These are phyloP conservation scores for Populus tremula DNA, from an alignment of 345 rosid genomes.

Conservation along the genomic window DNA sequence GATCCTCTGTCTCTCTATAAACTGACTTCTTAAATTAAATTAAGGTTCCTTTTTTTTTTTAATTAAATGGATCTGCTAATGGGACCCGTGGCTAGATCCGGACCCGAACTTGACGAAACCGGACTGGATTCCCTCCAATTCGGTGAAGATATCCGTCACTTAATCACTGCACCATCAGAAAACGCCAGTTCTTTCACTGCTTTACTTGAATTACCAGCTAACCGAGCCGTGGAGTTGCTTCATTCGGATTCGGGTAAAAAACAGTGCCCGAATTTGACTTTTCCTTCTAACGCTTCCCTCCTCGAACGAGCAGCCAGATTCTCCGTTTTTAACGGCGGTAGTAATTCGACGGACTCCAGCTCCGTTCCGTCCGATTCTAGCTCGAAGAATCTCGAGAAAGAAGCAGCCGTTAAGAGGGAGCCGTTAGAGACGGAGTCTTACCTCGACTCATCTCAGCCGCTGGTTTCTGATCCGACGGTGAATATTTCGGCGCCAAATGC, in stretches of 20 bases:
- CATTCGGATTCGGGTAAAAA: slow-evolving; percentile 36
- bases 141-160: slow-evolving; percentile 51
- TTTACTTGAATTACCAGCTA: slow-evolving; percentile 55
- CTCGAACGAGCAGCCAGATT: slow-evolving; percentile 39
- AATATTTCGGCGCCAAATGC: slow-evolving; percentile 23
- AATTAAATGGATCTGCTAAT: slow-evolving; percentile 42
- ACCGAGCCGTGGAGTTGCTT: slow-evolving; percentile 54
- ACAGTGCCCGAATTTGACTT: slow-evolving; percentile 24
- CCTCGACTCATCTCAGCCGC: slow-evolving; percentile 28
- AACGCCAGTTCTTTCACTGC: slow-evolving; percentile 58
- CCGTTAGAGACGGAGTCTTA: slow-evolving; percentile 37
- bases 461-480: slow-evolving; percentile 34
- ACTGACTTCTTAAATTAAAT: slow-evolving; percentile 3
- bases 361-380: slow-evolving; percentile 35
- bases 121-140: slow-evolving; percentile 48
- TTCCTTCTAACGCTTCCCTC: slow-evolving; percentile 28
- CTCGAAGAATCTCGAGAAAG: slow-evolving; percentile 31
- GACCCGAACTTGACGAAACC: slow-evolving; percentile 18
- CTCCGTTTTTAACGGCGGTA: slow-evolving; percentile 25
- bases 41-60: neutral
- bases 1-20: neutral
- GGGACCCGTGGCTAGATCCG: slow-evolving; percentile 48
- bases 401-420: slow-evolving; percentile 38
- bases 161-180: slow-evolving; percentile 37
- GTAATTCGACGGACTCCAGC: slow-evolving; percentile 28